These are phyloP conservation scores for Penicillium roqueforti DNA, from an alignment of 495 filamentous ascomycete species.

Conservation along the genomic window DNA sequence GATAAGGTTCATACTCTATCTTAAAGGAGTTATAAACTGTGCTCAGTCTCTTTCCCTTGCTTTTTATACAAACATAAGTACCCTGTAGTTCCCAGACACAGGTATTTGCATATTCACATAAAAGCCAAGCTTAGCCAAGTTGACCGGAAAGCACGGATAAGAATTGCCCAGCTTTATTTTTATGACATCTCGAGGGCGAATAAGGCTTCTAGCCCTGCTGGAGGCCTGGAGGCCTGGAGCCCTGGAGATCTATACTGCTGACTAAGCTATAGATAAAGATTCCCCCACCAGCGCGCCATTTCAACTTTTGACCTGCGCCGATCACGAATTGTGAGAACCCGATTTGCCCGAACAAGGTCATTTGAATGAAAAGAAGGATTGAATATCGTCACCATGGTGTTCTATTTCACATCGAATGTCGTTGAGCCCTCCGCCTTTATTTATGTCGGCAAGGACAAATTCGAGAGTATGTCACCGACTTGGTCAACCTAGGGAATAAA, in stretches of 20 bases:
- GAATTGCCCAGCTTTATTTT: background rate
- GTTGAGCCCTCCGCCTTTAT: constrained; percentile 74
- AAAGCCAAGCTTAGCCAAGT: background rate
- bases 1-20: background rate
- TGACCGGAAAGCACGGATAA: background rate
- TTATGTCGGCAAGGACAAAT: constrained; percentile 98
- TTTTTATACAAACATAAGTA: background rate
- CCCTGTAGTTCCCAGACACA: background rate
- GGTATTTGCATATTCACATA: background rate
- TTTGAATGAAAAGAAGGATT: background rate
- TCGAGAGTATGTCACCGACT: constrained; percentile 69
- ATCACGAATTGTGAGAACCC: constrained; percentile 1
- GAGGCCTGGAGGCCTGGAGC: background rate
- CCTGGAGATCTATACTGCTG: constrained; percentile 5
- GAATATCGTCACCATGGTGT: constrained; percentile 66
- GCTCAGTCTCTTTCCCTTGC: background rate
- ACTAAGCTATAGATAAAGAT: constrained; percentile 12
- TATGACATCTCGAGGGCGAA: background rate
- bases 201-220: background rate
- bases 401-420: constrained; percentile 86
- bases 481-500: constrained; percentile 7
- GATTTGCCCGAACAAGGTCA: background rate
- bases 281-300: constrained; percentile 3
- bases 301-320: background rate
- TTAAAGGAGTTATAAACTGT: background rate